Percentiles rank a stretch among this genome's conserved stretches.
These are phyloP conservation scores for Tulasnella sp. DNA, from an alignment of 768 basidiomycete species.

Conservation along the genomic window DNA sequence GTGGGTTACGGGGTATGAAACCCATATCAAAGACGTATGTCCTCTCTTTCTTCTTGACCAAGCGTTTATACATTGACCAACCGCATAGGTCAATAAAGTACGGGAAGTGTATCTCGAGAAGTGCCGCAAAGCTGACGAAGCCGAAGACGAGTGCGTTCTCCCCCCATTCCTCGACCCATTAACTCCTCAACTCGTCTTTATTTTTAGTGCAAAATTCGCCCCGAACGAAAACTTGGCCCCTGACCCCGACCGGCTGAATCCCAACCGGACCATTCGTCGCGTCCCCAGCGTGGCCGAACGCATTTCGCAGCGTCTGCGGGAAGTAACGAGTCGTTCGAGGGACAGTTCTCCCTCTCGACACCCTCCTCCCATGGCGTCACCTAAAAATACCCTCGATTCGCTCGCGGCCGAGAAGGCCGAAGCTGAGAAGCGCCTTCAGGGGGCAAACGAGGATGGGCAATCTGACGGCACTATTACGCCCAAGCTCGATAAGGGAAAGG, in stretches of 20 bases:
- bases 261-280: conserved; percentile 31
- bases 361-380: conserved; percentile 24
- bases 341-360: conserved; percentile 20
- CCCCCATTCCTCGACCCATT: not conserved
- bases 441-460: conserved; percentile 32
- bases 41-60: not conserved
- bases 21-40: conserved; percentile 49
- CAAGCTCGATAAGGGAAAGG: conserved; percentile 64
- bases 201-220: conserved; percentile 68
- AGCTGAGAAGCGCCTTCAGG: too few species aligned
- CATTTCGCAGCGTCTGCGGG: conserved; percentile 60
- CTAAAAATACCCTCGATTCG: conserved; percentile 9
- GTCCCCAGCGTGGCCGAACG: conserved; percentile 78
- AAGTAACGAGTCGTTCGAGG: not conserved
- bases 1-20: conserved; percentile 60
- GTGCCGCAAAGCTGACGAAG: conserved; percentile 75
- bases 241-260: conserved; percentile 44
- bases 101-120: conserved; percentile 69
- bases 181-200: conserved; percentile 13
- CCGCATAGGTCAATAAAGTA: conserved; percentile 40
- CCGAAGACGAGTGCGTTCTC: conserved; percentile 75
- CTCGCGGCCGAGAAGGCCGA: conserved; percentile 23
- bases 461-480: conserved; percentile 36
- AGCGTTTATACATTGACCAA: not conserved
- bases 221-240: conserved; percentile 46